Evolutionary conservation across 169 alveolate species (phyloP), one percentile per base, ranked within the genome.

Genomic region (Neospora caninum): DNA sequence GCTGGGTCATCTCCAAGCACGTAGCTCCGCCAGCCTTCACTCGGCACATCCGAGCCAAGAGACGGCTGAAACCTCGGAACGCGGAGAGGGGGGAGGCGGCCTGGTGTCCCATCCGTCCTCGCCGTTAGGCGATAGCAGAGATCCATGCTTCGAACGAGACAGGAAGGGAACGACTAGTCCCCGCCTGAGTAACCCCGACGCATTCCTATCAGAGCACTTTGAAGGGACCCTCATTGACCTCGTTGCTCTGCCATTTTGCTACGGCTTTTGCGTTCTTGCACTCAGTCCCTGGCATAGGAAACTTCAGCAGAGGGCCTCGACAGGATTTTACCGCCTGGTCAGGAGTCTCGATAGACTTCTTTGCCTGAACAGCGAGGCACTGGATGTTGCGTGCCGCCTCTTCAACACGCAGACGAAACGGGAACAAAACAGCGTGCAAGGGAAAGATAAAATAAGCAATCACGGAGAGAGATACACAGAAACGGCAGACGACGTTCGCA

Each of bases 201-300:
- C 73, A 27, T 27, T 64, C 73, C n/a, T 16, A 16, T 64, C 73
- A 27, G 86, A 78, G 1, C n/a, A 2, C 4, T 78, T 78, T 78
- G 91, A 87, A 45, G 84, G 89, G 34, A 86, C 95, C 22, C 49
- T 87, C 58, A 9, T 93, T 25, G 95, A 93, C 54, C 45, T 43
- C 41, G 95, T 93, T 53, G 95, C 93, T 25, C 41, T 93, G 38
- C 95, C 95, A 18, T 69, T 70, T 4, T 86, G 80, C 43, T 93
- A 93, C 42, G 95, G 93, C 38, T 84, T 93, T 16, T 84, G 93
- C 0, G 95, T 45, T 22, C 80, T 93, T 41, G 42, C 86, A 22
- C 88, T 64, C 20, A 69, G 73, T 38, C 93, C 95, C 73, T 87
- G 88, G 89, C 89, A 80, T 4, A 70, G 93, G 16, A 18, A 13